Conservation (phyloP, 352 stramenopile species). For the Plasmopara muralis region DNA sequence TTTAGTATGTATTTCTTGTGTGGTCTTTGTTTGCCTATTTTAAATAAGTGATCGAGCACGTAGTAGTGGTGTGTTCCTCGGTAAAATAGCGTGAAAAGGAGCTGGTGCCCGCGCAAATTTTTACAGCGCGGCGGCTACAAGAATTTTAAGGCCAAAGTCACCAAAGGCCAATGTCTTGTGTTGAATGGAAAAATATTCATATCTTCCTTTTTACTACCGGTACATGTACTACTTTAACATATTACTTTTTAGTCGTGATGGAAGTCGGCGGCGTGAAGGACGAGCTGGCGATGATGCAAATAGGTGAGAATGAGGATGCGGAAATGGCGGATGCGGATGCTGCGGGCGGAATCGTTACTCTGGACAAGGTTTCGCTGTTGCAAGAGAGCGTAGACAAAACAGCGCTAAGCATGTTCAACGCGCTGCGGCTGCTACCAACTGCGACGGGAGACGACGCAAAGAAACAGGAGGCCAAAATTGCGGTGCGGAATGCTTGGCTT, state of each 20-base stretch:
- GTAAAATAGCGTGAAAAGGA: too few relatives aligned
- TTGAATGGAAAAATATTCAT: too few relatives aligned
- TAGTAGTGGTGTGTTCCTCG: too few relatives aligned
- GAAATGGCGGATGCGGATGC: slow-evolving; percentile 25
- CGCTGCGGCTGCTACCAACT: slow-evolving; percentile 65
- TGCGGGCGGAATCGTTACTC: slow-evolving; percentile 21
- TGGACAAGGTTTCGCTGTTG: slow-evolving; percentile 79
- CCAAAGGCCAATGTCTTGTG: too few relatives aligned
- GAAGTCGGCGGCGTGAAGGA: slow-evolving; percentile 23
- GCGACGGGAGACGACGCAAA: slow-evolving; percentile 36
- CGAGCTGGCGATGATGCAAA: slow-evolving; percentile 17
- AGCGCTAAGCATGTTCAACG: slow-evolving; percentile 86
- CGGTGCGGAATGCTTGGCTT: slow-evolving; percentile 21
- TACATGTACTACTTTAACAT: not conserved
- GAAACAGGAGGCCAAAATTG: slow-evolving; percentile 48
- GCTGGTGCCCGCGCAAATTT: too few relatives aligned
- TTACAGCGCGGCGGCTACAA: too few relatives aligned
- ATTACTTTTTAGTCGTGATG: slow-evolving; percentile 6
- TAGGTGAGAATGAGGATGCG: slow-evolving; percentile 20
- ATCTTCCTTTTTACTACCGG: too few relatives aligned
- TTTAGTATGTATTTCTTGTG: too few relatives aligned
- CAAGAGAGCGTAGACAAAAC: slow-evolving; percentile 84
- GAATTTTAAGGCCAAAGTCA: too few relatives aligned
- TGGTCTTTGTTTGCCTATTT: too few relatives aligned
- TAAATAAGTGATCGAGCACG: too few relatives aligned